Conservation (phyloP, 768 basidiomycete genomes). For the Lactarius indigo region DNA sequence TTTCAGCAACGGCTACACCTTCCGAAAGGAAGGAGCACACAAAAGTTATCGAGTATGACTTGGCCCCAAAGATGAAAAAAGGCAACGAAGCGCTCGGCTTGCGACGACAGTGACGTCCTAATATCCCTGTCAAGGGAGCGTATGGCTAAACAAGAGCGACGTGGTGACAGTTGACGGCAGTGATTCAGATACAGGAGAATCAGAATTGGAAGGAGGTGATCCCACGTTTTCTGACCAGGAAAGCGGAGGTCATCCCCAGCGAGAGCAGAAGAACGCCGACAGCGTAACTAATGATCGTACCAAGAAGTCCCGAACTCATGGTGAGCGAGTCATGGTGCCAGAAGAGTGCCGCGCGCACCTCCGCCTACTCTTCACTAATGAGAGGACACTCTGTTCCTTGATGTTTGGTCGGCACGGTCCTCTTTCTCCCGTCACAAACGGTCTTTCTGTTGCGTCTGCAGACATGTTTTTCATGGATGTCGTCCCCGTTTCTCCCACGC, state of each 20-base stretch:
- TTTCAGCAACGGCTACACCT: constrained; percentile 71
- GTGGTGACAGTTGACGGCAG: constrained; percentile 18
- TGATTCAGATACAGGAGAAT: constrained; percentile 49
- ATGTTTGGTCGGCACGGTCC: constrained; percentile 93
- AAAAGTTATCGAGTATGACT: constrained; percentile 92
- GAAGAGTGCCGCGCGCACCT: constrained; percentile 95
- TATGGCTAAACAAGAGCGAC: not conserved
- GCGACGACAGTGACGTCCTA: constrained; percentile 77
- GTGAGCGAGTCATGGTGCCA: constrained; percentile 86
- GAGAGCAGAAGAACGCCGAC: constrained; percentile 32
- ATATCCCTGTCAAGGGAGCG: constrained; percentile 39
- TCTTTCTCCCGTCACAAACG: constrained; percentile 58
- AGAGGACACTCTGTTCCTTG: constrained; percentile 75
- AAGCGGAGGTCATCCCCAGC: constrained; percentile 30
- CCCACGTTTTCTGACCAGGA: constrained; percentile 50
- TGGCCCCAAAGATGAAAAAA: constrained; percentile 73
- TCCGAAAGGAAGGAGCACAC: constrained; percentile 92
- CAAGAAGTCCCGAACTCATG: constrained; percentile 74
- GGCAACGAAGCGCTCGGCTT: constrained; percentile 48
- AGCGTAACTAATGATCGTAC: constrained; percentile 69
- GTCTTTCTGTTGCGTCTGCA: constrained; percentile 68
- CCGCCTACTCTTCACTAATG: constrained; percentile 81
- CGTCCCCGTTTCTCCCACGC: constrained; percentile 86
- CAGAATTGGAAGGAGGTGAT: constrained; percentile 49
- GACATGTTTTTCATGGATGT: constrained; percentile 99